Conservation (phyloP, 805 yeast species). For the Hagleromyces aurorensis region DNA sequence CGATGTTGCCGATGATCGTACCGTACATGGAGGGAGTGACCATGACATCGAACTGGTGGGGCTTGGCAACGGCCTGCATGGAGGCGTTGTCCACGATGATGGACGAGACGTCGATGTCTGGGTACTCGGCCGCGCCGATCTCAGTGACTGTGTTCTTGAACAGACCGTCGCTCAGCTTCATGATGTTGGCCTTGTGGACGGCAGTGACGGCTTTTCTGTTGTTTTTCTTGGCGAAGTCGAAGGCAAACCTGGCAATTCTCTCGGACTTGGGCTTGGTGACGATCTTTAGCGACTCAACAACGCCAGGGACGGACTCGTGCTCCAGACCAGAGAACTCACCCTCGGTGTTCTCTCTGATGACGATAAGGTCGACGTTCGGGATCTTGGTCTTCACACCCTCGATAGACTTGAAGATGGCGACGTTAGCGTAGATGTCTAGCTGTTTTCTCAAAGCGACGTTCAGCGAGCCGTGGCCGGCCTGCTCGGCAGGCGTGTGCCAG, state of each 20-base stretch:
- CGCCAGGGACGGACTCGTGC: slow-evolving; percentile 96
- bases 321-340: slow-evolving; percentile 98
- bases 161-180: slow-evolving; percentile 97
- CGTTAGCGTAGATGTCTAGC: slow-evolving; percentile 89
- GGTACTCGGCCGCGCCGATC: slow-evolving; percentile 78
- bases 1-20: slow-evolving; percentile 93
- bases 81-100: slow-evolving; percentile 98
- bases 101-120: slow-evolving; percentile 74
- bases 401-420: slow-evolving; percentile 87
- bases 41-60: slow-evolving; percentile 96
- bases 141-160: slow-evolving; percentile 90
- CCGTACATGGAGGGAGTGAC: slow-evolving; percentile 98
- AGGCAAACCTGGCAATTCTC: slow-evolving; percentile 95
- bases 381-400: slow-evolving; percentile 91
- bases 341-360: slow-evolving; percentile 98
- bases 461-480: slow-evolving; percentile 72
- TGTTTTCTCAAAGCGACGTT: slow-evolving; percentile 96
- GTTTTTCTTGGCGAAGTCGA: slow-evolving; percentile 89
- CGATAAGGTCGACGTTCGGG: slow-evolving; percentile 81
- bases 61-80: slow-evolving; percentile 98
- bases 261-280: slow-evolving; percentile 92
- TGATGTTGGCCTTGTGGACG: slow-evolving; percentile 97
- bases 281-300: slow-evolving; percentile 92
- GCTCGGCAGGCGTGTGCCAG: slow-evolving; percentile 77
- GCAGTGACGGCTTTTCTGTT: slow-evolving; percentile 90